These are phyloP conservation scores for Ramaria sp. DNA, from an alignment of 768 basidiomycete species.

Conservation along the genomic window DNA sequence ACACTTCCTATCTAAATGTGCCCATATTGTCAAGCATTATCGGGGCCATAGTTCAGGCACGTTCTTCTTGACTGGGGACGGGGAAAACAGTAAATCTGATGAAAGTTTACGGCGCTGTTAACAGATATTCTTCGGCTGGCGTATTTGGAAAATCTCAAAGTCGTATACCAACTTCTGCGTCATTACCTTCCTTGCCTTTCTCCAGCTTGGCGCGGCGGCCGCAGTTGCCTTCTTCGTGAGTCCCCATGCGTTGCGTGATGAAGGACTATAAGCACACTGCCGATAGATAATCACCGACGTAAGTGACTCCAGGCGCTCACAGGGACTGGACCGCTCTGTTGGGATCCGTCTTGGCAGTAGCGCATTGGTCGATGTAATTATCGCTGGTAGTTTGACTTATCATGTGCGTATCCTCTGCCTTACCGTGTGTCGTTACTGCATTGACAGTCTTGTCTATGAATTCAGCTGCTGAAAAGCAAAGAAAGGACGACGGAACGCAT, in stretches of 20 bases:
- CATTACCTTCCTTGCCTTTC: conserved; percentile 10
- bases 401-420: neutral
- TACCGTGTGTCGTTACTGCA: neutral
- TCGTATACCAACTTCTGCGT: conserved; percentile 4
- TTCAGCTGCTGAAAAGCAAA: neutral
- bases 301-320: neutral
- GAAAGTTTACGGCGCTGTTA: neutral
- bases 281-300: neutral
- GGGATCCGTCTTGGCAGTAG: neutral
- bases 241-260: neutral
- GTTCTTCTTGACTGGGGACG: neutral
- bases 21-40: conserved; percentile 13
- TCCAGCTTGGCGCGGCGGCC: conserved; percentile 12
- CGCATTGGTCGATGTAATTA: neutral
- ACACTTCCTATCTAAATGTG: conserved; percentile 13
- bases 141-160: conserved; percentile 12
- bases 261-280: neutral
- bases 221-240: conserved; percentile 12
- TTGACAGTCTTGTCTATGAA: neutral
- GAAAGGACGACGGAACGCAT: neutral
- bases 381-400: neutral
- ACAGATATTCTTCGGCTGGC: conserved; percentile 15
- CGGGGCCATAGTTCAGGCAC: conserved; percentile 13
- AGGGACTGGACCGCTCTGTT: neutral
- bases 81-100: neutral